phyloP scores from a whole-genome alignment of 2,329 filamentous ascomycete genomes.

The Stemphylium lycopersici region DNA sequence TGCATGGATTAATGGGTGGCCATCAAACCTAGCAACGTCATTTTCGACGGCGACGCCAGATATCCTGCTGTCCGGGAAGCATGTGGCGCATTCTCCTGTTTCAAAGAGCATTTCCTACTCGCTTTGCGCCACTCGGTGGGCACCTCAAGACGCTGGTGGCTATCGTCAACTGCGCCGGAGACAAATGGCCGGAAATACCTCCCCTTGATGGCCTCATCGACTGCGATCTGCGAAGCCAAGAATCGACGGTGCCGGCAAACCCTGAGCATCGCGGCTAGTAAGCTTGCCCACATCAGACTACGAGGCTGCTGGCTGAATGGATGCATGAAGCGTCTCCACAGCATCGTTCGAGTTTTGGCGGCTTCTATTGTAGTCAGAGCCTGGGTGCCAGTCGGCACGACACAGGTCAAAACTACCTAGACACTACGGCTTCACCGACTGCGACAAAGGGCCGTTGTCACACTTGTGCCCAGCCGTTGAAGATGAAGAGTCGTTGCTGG shows the following conservation, averaged over 20 bases:
- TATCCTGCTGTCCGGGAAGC: too few relatives aligned
- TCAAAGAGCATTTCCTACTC: neutral
- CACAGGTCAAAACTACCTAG: neutral
- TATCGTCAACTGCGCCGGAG: neutral
- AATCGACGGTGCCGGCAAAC: neutral
- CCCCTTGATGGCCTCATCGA: slow-evolving; percentile 2
- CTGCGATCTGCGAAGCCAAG: neutral
- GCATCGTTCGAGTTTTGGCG: neutral
- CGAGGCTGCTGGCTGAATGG: neutral
- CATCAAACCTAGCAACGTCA: neutral
- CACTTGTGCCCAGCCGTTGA: slow-evolving; percentile 18
- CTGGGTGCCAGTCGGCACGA: neutral
- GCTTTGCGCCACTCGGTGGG: neutral
- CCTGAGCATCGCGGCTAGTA: neutral
- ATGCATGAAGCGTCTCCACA: neutral
- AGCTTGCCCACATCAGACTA: neutral
- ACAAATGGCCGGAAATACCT: slow-evolving; percentile 11
- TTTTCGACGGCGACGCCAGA: too few relatives aligned
- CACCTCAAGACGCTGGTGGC: slow-evolving; percentile 1
- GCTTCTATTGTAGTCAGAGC: neutral
- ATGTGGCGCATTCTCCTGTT: too few relatives aligned
- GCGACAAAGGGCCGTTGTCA: slow-evolving; percentile 13
- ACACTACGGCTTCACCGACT: slow-evolving; percentile 15
- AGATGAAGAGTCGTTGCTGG: slow-evolving; percentile 16
- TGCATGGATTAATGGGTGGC: neutral